These are phyloP conservation scores for Aureobasidium sp. DNA, from an alignment of 2,329 filamentous ascomycete genomes.

Conservation along the genomic window DNA sequence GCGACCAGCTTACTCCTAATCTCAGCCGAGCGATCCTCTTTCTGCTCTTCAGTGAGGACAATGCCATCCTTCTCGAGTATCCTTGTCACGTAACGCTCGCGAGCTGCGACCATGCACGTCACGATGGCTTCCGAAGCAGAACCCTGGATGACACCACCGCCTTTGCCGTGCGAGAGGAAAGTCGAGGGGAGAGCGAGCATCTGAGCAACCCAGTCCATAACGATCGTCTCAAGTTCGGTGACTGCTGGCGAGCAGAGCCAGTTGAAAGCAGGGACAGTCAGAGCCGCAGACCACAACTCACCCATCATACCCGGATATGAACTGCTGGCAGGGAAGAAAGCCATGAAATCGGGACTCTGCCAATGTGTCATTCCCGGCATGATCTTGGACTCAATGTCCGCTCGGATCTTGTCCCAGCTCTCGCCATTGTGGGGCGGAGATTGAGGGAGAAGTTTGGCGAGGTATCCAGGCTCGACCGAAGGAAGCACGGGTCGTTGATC, in stretches of 20 bases:
- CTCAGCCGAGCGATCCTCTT: slow-evolving; percentile 62
- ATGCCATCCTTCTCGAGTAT: slow-evolving; percentile 45
- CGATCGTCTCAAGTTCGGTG: slow-evolving; percentile 87
- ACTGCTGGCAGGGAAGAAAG: slow-evolving; percentile 80
- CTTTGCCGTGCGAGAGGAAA: slow-evolving; percentile 66
- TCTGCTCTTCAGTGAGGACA: slow-evolving; percentile 43
- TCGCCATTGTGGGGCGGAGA: slow-evolving; percentile 60
- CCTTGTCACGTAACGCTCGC: slow-evolving; percentile 67
- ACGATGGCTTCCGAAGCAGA: slow-evolving; percentile 82
- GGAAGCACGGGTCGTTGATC: slow-evolving; percentile 65
- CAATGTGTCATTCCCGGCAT: slow-evolving; percentile 91
- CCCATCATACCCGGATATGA: slow-evolving; percentile 82
- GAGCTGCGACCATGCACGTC: slow-evolving; percentile 78
- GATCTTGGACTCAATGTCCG: slow-evolving; percentile 78
- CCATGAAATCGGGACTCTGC: slow-evolving; percentile 92
- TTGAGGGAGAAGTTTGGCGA: slow-evolving; percentile 68
- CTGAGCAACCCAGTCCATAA: slow-evolving; percentile 84
- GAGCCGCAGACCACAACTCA: slow-evolving; percentile 84
- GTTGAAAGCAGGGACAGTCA: slow-evolving; percentile 90
- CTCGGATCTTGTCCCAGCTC: slow-evolving; percentile 70
- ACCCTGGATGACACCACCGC: slow-evolving; percentile 91
- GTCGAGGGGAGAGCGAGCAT: slow-evolving; percentile 65
- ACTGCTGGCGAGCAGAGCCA: slow-evolving; percentile 92
- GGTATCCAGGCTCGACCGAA: slow-evolving; percentile 75
- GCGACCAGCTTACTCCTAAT: slow-evolving; percentile 69